Base-by-base conservation (phyloP, 352 stramenopile species). In the Pythium brachiatum region DNA sequence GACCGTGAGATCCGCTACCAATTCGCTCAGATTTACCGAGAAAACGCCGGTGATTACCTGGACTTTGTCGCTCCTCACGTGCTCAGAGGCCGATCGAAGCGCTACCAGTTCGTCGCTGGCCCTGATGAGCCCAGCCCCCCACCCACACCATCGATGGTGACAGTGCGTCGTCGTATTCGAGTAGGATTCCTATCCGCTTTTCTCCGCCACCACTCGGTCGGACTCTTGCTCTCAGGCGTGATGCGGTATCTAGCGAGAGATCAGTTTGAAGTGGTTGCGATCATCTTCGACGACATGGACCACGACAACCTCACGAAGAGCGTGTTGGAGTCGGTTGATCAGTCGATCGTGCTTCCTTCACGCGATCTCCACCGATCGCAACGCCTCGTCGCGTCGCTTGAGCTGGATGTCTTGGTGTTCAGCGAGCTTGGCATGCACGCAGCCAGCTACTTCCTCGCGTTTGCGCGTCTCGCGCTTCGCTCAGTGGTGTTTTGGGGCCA, bases 401-500 rank as follows among this genome's bases (percentile, higher is more conserved):
- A 76, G 31, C 61, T 92, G 6, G 83, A 92, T 56, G 58, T 92
- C 3, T 46, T 92, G 2, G 70, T 92, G 9, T 89, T 86, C 62
- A 76, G 72, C 3, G 83, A 92, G 69, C 70, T 82, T 59, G 78
- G 80, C 20, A 89, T 89, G 78, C 55, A 90, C 55, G 36, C 51
- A 1, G 27, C 62, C 11, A 75, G 69, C 18, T 89, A 89, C 59
- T 91, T 88, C 48, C 62, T 91, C 12, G 69, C 80, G 20, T 90
- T 88, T 41, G 36, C 72, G 2, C 60, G 60, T 0, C 66, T 91
- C 11, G 79, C 82, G 15, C 57, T 76, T 26, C 72, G 79, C 8
- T 72, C 74, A 2, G 68, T 64, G 7, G 18, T 73, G 27, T 90
- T 91, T 36, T 91, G 82, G 80, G 80, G 78, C 32, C 80, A 90